These are phyloP conservation scores for Apophysomyces elegans DNA, from an alignment of 371 early-diverging fungal species.

Conservation along the genomic window DNA sequence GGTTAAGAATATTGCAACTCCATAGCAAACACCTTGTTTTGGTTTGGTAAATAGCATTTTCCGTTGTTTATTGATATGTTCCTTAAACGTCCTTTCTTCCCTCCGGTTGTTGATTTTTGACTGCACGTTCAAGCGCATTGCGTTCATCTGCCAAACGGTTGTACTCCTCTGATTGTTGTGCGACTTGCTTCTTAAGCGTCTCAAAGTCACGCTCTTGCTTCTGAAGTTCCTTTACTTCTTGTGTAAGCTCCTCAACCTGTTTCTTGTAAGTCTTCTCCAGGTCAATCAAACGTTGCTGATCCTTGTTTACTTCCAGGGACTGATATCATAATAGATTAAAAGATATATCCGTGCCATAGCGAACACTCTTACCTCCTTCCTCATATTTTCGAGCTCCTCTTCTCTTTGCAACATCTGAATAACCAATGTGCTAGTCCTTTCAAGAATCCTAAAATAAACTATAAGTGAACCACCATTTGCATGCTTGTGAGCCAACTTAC, in stretches of 20 bases:
- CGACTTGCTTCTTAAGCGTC: constrained; percentile 78
- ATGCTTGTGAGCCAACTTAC: constrained; percentile 29
- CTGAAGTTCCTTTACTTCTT: constrained; percentile 58
- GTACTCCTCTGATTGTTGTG: constrained; percentile 73
- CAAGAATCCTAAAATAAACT: constrained; percentile 58
- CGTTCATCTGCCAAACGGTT: constrained; percentile 75
- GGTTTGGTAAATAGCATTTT: constrained; percentile 9
- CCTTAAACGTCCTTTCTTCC: constrained; percentile 29
- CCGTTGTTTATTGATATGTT: background rate
- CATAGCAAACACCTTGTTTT: too few species aligned
- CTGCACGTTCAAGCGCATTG: constrained; percentile 57
- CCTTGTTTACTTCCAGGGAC: constrained; percentile 25
- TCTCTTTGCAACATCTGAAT: constrained; percentile 70
- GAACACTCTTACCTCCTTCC: constrained; percentile 49
- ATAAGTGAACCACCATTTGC: background rate
- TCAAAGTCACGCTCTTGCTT: constrained; percentile 67
- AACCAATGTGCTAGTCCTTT: constrained; percentile 77
- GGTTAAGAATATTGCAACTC: too few species aligned
- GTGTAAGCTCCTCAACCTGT: constrained; percentile 32
- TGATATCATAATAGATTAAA: background rate
- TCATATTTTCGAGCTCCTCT: constrained; percentile 64
- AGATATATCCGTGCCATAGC: background rate
- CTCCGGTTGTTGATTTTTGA: constrained; percentile 19
- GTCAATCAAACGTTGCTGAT: constrained; percentile 35
- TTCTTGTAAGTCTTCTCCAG: constrained; percentile 39